Percentiles rank a stretch among this genome's conserved stretches.
These are phyloP conservation scores for Eruca vesicaria DNA, from an alignment of 441 rosid genomes.

Conservation along the genomic window DNA sequence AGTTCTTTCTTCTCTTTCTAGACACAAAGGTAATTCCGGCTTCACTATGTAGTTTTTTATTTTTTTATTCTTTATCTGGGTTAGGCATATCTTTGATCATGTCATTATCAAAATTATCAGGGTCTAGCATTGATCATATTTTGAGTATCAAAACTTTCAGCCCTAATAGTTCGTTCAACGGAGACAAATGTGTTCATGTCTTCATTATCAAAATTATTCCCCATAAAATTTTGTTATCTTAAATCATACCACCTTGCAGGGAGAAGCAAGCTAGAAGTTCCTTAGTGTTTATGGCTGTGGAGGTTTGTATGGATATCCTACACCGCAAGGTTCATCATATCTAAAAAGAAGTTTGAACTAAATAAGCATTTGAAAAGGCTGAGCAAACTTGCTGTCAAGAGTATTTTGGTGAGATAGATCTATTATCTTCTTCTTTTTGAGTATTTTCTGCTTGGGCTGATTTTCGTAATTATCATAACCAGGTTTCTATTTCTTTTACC, in stretches of 20 bases:
- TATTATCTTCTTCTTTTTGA: not conserved
- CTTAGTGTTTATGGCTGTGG: not conserved
- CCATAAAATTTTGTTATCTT: not conserved
- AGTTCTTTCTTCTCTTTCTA: not conserved
- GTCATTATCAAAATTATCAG: no score
- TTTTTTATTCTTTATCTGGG: not conserved
- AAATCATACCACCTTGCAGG: not conserved
- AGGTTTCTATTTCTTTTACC: no score
- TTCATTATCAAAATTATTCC: not conserved
- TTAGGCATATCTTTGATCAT: no score
- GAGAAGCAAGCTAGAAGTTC: not conserved
- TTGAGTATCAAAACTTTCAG: not conserved
- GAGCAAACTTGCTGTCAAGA: not conserved
- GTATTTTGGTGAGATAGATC: not conserved
- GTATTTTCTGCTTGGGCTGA: not conserved
- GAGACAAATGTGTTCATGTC: not conserved
- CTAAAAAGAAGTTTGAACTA: not conserved
- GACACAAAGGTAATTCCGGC: not conserved
- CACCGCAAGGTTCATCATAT: not conserved
- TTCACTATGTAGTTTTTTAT: not conserved
- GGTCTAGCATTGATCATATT: not conserved
- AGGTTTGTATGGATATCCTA: not conserved
- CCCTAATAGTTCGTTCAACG: not conserved
- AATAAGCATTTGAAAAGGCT: not conserved
- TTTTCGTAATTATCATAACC: no score